A percentile compares a stretch with the other conserved stretches of the same genome.
phyloP scores from a whole-genome alignment of 257 asterid genomes.

The Solanum boliviense region DNA sequence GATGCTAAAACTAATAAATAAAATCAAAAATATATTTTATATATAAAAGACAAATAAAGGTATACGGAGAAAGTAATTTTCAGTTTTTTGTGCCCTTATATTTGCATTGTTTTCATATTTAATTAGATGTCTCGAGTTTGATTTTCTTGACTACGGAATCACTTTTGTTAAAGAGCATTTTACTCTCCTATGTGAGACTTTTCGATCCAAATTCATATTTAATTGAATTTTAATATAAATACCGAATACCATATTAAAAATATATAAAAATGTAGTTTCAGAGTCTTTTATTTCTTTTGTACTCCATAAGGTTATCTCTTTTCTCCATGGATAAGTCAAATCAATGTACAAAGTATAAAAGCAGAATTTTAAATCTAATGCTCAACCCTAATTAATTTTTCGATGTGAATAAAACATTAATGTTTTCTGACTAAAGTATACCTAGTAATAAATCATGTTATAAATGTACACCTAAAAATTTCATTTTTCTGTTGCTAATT shows the following conservation, averaged over 20 bases:
- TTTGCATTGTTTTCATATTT: neutral
- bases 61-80: no score
- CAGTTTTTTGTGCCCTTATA: neutral
- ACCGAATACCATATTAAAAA: no score
- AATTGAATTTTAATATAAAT: no score
- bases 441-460: neutral
- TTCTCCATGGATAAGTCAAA: neutral
- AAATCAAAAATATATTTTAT: no score
- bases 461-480: neutral
- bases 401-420: neutral
- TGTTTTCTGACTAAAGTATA: neutral
- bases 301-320: neutral
- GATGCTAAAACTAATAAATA: neutral
- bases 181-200: rapidly evolving
- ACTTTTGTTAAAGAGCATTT: no score
- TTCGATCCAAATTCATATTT: no score
- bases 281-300: neutral
- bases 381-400: neutral
- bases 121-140: no score
- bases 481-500: neutral
- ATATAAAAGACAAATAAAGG: neutral
- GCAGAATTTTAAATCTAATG: neutral
- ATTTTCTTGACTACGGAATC: rapidly evolving
- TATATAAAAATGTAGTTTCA: neutral
- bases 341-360: neutral